These are phyloP conservation scores for Parsonsia alboflavescens DNA, from an alignment of 257 asterid genomes.

Conservation along the genomic window DNA sequence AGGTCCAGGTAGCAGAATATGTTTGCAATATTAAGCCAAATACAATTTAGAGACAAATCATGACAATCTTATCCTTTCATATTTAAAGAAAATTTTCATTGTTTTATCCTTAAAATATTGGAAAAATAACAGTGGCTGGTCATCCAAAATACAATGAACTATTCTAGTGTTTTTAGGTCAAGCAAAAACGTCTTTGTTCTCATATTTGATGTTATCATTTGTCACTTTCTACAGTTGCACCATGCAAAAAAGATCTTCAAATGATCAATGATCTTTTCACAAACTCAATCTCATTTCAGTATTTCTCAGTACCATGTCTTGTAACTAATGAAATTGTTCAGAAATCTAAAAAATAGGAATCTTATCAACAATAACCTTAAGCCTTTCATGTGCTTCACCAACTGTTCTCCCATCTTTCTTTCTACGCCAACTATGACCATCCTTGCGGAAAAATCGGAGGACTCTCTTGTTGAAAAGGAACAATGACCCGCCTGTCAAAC, in stretches of 20 bases:
- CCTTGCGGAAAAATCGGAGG: constrained; percentile 74
- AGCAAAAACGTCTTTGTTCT: background rate
- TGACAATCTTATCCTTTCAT: background rate
- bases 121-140: background rate
- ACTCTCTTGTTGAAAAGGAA: constrained; percentile 80
- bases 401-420: constrained; percentile 84
- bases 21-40: background rate
- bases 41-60: background rate
- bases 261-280: background rate
- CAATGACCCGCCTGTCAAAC: constrained; percentile 68
- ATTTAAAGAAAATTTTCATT: background rate
- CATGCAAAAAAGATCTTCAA: background rate
- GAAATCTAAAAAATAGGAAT: background rate
- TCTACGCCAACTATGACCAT: constrained; percentile 95
- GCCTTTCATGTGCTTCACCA: constrained; percentile 96
- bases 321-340: background rate
- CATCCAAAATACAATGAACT: background rate
- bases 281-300: background rate
- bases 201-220: background rate
- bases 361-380: constrained; percentile 51
- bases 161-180: background rate
- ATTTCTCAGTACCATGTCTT: background rate
- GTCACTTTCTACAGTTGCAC: background rate
- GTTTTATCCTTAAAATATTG: background rate
- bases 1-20: background rate